Evolutionary conservation across 495 filamentous ascomycete genomes (phyloP).

Genomic region (Aspergillus ostianus): DNA sequence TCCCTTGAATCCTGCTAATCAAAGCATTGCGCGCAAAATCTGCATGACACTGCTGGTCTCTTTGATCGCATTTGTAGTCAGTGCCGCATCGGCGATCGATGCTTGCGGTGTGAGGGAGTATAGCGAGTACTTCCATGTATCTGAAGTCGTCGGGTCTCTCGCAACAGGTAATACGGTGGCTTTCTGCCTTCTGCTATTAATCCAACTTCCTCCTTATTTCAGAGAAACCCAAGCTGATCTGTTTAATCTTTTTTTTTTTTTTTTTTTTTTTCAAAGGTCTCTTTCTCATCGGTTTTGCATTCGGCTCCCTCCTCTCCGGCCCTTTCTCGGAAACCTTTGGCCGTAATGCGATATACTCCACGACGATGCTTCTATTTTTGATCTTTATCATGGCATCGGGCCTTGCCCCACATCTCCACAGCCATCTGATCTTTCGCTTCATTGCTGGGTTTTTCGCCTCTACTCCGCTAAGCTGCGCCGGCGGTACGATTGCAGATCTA

Average conservation of each 20-base stretch:
- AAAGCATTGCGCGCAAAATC: slow-evolving; percentile 34
- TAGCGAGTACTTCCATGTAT: slow-evolving; percentile 46
- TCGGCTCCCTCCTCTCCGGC: slow-evolving; percentile 46
- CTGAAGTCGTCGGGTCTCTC: slow-evolving; percentile 48
- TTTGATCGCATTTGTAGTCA: slow-evolving; percentile 48
- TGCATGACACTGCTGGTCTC: slow-evolving; percentile 48
- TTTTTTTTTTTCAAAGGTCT: slow-evolving; percentile 1
- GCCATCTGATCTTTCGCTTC: slow-evolving; percentile 46
- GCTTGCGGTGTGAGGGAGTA: slow-evolving; percentile 40
- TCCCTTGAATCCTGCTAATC: slow-evolving; percentile 55
- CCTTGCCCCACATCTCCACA: slow-evolving; percentile 41
- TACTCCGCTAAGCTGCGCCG: slow-evolving; percentile 45
- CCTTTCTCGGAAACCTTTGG: slow-evolving; percentile 55
- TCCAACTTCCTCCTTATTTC: not conserved
- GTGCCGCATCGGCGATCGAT: slow-evolving; percentile 51
- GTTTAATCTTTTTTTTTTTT: too few species aligned
- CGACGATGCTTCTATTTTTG: slow-evolving; percentile 40
- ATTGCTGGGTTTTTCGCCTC: slow-evolving; percentile 44
- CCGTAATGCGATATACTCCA: slow-evolving; percentile 53
- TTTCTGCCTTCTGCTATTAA: too few species aligned
- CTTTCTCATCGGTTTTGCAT: slow-evolving; percentile 49
- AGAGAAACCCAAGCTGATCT: not conserved
- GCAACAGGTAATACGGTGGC: slow-evolving; percentile 14
- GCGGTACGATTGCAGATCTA: slow-evolving; percentile 44
- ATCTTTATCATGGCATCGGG: slow-evolving; percentile 45